These are phyloP conservation scores for Tilletiaria anomala DNA, from an alignment of 1,284 basidiomycete genomes.

Conservation along the genomic window DNA sequence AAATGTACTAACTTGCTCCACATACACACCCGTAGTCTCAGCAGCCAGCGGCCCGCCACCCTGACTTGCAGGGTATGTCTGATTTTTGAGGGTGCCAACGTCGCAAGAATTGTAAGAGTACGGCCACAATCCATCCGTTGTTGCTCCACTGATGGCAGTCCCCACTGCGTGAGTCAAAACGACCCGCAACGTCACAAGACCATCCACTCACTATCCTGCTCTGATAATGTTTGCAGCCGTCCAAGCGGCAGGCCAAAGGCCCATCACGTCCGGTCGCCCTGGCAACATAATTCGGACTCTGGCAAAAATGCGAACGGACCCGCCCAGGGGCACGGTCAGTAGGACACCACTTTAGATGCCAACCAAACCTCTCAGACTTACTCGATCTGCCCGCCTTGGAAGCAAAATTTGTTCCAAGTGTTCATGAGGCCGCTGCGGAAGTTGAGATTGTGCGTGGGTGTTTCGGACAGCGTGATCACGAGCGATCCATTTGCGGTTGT, in stretches of 20 bases:
- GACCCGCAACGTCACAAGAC: no score
- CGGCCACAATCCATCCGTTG: slow-evolving; percentile 40
- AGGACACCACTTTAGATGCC: no score
- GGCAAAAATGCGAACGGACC: no score
- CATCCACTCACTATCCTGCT: no score
- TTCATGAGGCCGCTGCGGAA: slow-evolving; percentile 38
- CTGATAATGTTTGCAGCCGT: no score
- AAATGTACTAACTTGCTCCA: no score
- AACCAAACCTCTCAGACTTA: no score
- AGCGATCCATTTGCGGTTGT: slow-evolving; percentile 25
- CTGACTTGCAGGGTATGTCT: slow-evolving; percentile 9
- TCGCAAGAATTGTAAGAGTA: slow-evolving; percentile 16
- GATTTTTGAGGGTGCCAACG: slow-evolving; percentile 29
- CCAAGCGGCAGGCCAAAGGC: slow-evolving; percentile 44
- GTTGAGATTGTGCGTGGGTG: slow-evolving; percentile 24
- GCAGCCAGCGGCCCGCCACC: neutral
- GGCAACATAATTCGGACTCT: no score
- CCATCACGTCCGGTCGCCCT: slow-evolving; percentile 28
- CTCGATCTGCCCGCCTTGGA: slow-evolving; percentile 37
- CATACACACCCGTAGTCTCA: neutral
- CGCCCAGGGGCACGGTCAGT: no score
- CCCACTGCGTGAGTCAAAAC: no score
- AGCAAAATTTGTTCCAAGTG: slow-evolving; percentile 40
- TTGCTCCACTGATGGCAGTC: no score
- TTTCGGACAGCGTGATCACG: slow-evolving; percentile 23